These are phyloP conservation scores for Eudorina sp. DNA, from an alignment of 139 green algal genomes.

Conservation along the genomic window DNA sequence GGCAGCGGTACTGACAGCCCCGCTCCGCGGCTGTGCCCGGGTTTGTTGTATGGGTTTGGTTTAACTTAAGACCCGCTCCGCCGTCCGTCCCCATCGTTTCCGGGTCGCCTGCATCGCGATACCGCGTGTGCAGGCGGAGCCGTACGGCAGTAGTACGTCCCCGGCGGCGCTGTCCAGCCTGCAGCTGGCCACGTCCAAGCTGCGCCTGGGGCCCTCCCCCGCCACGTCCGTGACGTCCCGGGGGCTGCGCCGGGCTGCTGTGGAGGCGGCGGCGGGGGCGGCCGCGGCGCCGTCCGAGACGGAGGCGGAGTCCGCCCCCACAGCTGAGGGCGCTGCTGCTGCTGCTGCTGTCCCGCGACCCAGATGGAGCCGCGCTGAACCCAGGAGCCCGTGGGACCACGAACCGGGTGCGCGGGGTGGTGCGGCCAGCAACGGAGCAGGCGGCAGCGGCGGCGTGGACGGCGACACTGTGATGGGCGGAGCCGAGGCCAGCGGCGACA, in stretches of 20 bases:
- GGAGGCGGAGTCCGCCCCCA: neutral
- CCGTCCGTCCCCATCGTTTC: no score
- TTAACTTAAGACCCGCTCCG: no score
- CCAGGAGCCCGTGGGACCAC: neutral
- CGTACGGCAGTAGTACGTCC: neutral
- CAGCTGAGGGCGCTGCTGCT: neutral
- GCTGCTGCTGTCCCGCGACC: no score
- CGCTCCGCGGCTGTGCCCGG: no score
- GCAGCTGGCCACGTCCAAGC: constrained; percentile 40
- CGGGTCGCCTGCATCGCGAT: no score
- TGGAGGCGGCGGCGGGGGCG: neutral
- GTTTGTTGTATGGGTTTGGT: no score
- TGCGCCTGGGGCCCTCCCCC: neutral
- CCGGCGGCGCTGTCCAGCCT: neutral
- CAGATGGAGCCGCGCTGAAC: neutral
- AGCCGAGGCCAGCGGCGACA: neutral
- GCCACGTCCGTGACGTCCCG: neutral
- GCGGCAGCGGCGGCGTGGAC: neutral
- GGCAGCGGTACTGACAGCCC: no score
- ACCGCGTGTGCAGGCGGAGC: no score
- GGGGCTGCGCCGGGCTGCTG: neutral
- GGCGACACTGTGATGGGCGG: neutral
- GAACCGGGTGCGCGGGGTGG: neutral
- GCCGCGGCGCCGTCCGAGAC: neutral
- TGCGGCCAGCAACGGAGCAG: neutral